A percentile compares a stretch with the other conserved stretches of the same genome.
These are phyloP conservation scores for Geosmithia flava DNA, from an alignment of 2,329 filamentous ascomycete species.

Conservation along the genomic window DNA sequence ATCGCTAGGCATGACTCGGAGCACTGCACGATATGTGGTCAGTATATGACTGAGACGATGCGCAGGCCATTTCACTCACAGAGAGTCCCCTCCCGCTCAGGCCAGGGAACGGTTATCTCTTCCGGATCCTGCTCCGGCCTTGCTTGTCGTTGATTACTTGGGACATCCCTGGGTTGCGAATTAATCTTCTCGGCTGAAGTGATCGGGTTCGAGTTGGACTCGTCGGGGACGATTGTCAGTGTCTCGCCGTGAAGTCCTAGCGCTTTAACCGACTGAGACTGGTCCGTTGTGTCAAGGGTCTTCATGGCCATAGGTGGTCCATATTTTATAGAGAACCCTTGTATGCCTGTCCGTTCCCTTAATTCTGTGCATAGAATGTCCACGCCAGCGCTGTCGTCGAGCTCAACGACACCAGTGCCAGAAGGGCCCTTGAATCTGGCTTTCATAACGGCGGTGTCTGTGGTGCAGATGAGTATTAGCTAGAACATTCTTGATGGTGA, in stretches of 20 bases:
- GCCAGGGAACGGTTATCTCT: conserved; percentile 32
- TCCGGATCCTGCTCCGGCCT: conserved; percentile 9
- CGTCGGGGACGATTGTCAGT: conserved; percentile 33
- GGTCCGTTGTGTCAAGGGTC: conserved; percentile 35
- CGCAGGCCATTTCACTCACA: conserved; percentile 18
- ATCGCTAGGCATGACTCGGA: conserved; percentile 93
- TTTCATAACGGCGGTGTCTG: conserved; percentile 37
- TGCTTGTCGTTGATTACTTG: not conserved
- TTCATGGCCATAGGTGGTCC: conserved; percentile 61
- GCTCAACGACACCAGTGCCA: conserved; percentile 57
- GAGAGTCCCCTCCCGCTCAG: conserved; percentile 35
- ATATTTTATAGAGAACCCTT: conserved; percentile 65
- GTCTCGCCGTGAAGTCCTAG: conserved; percentile 36
- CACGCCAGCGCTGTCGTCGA: conserved; percentile 57
- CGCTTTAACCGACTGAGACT: conserved; percentile 28
- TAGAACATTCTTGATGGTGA: not conserved
- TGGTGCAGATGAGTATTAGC: not conserved
- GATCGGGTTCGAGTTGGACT: conserved; percentile 10
- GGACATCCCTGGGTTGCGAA: not conserved
- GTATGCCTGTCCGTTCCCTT: conserved; percentile 49
- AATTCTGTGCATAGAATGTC: conserved; percentile 48
- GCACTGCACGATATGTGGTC: conserved; percentile 32
- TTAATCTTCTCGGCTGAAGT: not conserved
- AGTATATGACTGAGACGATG: not conserved
- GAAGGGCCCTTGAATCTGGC: conserved; percentile 64